A percentile compares a stretch with the other conserved stretches of the same genome.
phyloP scores from a whole-genome alignment of 2,329 filamentous ascomycete genomes.

The Cercospora sp. region DNA sequence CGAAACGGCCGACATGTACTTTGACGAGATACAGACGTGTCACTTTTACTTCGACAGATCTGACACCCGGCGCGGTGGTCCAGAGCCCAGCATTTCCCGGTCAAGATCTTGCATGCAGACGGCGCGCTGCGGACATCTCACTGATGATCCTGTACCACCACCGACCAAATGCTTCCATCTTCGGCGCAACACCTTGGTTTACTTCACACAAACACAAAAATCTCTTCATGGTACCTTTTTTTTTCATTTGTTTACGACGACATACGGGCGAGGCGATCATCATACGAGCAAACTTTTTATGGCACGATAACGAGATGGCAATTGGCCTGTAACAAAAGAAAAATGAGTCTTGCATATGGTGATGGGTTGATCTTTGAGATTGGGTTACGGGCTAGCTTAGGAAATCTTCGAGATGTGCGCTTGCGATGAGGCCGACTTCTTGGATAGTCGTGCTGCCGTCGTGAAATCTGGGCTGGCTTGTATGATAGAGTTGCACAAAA shows the following conservation, averaged over 20 bases:
- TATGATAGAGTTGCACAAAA: slow-evolving; percentile 18
- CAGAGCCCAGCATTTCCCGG: slow-evolving; percentile 16
- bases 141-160: slow-evolving; percentile 22
- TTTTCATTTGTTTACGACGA: slow-evolving; percentile 21
- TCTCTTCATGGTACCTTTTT: slow-evolving; percentile 5
- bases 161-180: slow-evolving; percentile 21
- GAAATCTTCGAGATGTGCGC: slow-evolving; percentile 9
- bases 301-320: slow-evolving; percentile 22
- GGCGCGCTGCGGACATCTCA: slow-evolving; percentile 20
- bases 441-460: slow-evolving; percentile 10
- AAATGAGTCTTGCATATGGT: slow-evolving; percentile 19
- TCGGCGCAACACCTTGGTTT: slow-evolving; percentile 15
- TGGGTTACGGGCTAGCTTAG: slow-evolving; percentile 10
- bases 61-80: slow-evolving; percentile 20
- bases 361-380: not conserved
- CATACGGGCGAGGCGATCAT: slow-evolving; percentile 12
- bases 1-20: slow-evolving; percentile 25
- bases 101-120: slow-evolving; percentile 20
- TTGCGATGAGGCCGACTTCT: slow-evolving; percentile 8
- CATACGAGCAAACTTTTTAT: slow-evolving; percentile 20
- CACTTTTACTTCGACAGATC: slow-evolving; percentile 21
- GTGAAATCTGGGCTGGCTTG: slow-evolving; percentile 11
- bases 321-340: slow-evolving; percentile 21
- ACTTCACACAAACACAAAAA: slow-evolving; percentile 6
- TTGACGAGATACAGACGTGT: slow-evolving; percentile 19